Conservation (phyloP, 768 basidiomycete species). For the Pulveroboletus frians region DNA sequence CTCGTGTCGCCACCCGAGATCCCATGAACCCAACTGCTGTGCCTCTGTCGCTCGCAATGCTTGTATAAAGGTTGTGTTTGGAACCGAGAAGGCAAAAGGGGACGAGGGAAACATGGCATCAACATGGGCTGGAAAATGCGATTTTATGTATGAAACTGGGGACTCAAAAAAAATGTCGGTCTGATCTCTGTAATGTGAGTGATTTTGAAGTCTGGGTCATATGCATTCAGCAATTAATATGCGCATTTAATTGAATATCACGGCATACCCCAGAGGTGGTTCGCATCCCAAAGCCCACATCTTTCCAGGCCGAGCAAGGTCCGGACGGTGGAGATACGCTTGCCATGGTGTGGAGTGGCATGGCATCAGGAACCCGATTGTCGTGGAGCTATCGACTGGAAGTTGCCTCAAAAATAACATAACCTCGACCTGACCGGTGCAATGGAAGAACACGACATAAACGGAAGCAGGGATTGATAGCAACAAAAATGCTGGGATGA, state of each 20-base stretch:
- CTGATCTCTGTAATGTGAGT: conserved; percentile 67
- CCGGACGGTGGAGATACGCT: conserved; percentile 72
- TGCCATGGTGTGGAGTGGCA: conserved; percentile 96
- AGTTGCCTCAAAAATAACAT: conserved; percentile 61
- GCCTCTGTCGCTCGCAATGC: conserved; percentile 27
- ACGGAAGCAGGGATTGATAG: conserved; percentile 56
- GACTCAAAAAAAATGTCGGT: conserved; percentile 74
- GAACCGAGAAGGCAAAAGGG: conserved; percentile 45
- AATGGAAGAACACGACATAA: conserved; percentile 73
- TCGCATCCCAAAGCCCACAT: conserved; percentile 92
- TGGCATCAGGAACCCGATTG: conserved; percentile 85
- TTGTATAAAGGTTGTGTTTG: conserved; percentile 35
- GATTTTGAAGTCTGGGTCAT: conserved; percentile 38
- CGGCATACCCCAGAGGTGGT: conserved; percentile 76
- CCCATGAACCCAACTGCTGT: conserved; percentile 13
- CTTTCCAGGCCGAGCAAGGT: conserved; percentile 48
- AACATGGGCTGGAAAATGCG: conserved; percentile 62
- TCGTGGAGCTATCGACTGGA: conserved; percentile 44
- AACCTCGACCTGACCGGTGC: conserved; percentile 72
- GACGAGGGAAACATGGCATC: conserved; percentile 63
- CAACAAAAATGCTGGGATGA: conserved; percentile 39
- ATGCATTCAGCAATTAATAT: conserved; percentile 8
- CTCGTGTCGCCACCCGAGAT: conserved; percentile 53
- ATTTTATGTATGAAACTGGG: conserved; percentile 59
- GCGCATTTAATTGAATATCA: background rate